Percentiles rank a stretch among this genome's conserved stretches.
phyloP scores from a whole-genome alignment of 371 early-diverging fungal genomes.

The Cladochytrium tenue region DNA sequence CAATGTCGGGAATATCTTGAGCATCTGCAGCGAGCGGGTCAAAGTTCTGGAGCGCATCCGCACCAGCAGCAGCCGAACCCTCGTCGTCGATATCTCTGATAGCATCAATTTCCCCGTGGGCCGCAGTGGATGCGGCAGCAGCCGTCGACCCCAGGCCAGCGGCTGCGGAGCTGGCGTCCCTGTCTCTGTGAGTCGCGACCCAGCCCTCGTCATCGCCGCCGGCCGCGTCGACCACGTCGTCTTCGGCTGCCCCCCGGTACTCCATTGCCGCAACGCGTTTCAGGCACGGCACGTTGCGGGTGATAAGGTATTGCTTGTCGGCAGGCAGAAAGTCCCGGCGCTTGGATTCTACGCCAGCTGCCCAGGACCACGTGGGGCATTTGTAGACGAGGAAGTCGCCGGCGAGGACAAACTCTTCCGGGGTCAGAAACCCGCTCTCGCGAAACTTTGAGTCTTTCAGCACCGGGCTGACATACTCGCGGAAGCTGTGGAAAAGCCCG shows the following conservation, averaged over 20 bases:
- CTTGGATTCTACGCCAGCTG: conserved; percentile 78
- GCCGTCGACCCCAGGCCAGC: too few species aligned
- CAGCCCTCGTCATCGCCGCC: too few species aligned
- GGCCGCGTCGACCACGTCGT: conserved; percentile 50
- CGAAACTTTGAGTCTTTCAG: conserved; percentile 92
- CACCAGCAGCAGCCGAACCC: conserved; percentile 10
- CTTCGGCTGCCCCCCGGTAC: conserved; percentile 47
- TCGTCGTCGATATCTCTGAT: conserved; percentile 48
- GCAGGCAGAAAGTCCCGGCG: conserved; percentile 85
- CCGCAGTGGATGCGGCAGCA: not conserved
- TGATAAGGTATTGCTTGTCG: conserved; percentile 93
- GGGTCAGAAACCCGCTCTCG: conserved; percentile 86
- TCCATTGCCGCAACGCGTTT: conserved; percentile 75
- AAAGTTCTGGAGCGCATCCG: conserved; percentile 18
- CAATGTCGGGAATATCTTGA: conserved; percentile 93
- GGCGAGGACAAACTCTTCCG: conserved; percentile 96
- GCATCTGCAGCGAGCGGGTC: conserved; percentile 20
- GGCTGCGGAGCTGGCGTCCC: conserved; percentile 24
- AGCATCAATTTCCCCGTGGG: conserved; percentile 16
- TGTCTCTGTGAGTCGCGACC: conserved; percentile 78
- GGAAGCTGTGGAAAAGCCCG: conserved; percentile 70
- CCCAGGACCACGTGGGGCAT: conserved; percentile 98
- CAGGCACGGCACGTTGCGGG: conserved; percentile 93
- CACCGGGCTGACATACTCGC: conserved; percentile 91
- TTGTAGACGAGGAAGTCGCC: conserved; percentile 96